Evolutionary conservation across 805 yeast species (phyloP).

Genomic region (Geotrichum ghanense): DNA sequence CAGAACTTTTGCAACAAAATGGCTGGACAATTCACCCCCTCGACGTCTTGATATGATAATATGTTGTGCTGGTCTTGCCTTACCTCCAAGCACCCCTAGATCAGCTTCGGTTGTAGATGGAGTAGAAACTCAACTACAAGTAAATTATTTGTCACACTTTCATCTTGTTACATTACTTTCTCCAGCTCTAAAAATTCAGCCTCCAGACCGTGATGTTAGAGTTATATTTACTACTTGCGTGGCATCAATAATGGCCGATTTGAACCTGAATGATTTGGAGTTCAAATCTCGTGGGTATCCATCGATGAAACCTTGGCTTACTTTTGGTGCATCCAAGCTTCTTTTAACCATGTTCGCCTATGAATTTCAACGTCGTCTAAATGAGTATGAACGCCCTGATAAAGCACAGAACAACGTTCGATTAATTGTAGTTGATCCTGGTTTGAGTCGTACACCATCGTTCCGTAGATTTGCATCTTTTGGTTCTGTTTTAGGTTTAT

Average conservation of each 20-base stretch:
- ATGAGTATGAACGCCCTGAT: conserved; percentile 53
- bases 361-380: conserved; percentile 62
- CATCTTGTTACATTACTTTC: conserved; percentile 69
- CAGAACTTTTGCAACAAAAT: conserved; percentile 82
- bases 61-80: conserved; percentile 75
- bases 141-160: conserved; percentile 70
- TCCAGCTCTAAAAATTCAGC: conserved; percentile 82
- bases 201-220: conserved; percentile 90
- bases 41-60: conserved; percentile 83
- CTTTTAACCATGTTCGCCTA: conserved; percentile 63
- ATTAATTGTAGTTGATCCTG: conserved; percentile 78
- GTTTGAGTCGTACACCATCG: conserved; percentile 79
- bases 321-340: conserved; percentile 74
- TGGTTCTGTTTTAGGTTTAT: conserved; percentile 56
- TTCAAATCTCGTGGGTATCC: conserved; percentile 55
- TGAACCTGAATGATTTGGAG: conserved; percentile 52
- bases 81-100: conserved; percentile 60
- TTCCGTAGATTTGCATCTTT: conserved; percentile 66
- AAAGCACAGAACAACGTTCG: conserved; percentile 54
- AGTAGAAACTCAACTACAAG: conserved; percentile 71
- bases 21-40: conserved; percentile 88
- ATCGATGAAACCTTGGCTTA: conserved; percentile 51
- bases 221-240: conserved; percentile 70
- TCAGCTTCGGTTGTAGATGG: conserved; percentile 61
- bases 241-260: conserved; percentile 59